These are phyloP conservation scores for Funneliformis mosseae DNA, from an alignment of 192 early-diverging fungal species.

Conservation along the genomic window DNA sequence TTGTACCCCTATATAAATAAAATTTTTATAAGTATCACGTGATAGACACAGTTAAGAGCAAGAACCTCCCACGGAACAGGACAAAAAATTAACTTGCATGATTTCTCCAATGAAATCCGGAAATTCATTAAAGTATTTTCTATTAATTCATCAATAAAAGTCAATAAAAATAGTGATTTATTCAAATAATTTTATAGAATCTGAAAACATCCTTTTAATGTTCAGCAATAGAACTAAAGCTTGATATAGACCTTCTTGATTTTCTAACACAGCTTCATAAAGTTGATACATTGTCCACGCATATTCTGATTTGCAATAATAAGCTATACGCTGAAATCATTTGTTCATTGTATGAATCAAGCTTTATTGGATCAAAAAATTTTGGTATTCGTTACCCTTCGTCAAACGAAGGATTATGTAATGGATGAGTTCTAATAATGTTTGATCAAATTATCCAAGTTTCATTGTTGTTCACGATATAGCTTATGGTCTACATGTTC, in stretches of 20 bases:
- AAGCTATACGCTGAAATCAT: neutral
- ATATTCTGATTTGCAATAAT: neutral
- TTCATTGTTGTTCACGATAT: neutral
- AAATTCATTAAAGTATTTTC: neutral
- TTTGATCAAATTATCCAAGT: neutral
- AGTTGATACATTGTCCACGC: neutral
- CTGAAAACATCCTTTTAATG: neutral
- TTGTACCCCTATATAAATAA: too few relatives aligned
- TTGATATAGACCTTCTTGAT: neutral
- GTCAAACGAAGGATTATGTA: neutral
- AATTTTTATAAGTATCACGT: too few relatives aligned
- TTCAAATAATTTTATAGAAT: neutral
- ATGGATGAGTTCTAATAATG: neutral
- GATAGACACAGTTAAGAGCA: too few relatives aligned
- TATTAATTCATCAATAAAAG: neutral
- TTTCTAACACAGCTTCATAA: neutral
- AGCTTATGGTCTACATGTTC: neutral
- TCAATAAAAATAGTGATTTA: neutral
- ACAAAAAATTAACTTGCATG: too few relatives aligned
- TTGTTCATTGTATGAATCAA: neutral
- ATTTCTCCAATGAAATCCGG: neutral
- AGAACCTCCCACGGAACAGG: too few relatives aligned
- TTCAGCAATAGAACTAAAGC: neutral
- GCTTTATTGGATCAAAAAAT: neutral
- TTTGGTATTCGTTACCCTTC: neutral